These are phyloP conservation scores for Loxodes magnus DNA, from an alignment of 73 alveolate genomes.

Conservation along the genomic window DNA sequence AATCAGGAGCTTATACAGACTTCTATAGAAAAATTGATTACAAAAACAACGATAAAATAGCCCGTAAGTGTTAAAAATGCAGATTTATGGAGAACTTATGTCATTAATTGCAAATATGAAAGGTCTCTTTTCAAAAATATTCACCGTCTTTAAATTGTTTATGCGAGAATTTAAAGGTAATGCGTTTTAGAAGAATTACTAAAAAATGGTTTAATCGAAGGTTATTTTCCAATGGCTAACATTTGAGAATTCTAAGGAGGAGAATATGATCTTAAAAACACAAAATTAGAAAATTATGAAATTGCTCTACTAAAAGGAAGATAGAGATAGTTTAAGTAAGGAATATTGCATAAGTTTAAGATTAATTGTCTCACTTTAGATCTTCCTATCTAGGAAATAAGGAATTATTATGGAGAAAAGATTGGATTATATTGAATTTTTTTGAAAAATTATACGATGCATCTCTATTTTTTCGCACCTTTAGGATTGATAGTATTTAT, in stretches of 20 bases:
- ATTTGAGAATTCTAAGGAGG: neutral
- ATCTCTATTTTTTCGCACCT: slow-evolving; percentile 1
- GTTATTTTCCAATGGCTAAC: slow-evolving; percentile 7
- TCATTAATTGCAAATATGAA: neutral
- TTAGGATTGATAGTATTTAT: slow-evolving; percentile 15
- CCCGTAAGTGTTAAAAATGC: no score
- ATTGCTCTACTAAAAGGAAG: no score
- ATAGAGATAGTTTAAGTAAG: neutral
- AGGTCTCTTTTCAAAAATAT: slow-evolving; percentile 1
- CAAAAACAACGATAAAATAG: neutral
- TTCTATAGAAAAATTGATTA: neutral
- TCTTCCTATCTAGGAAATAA: neutral
- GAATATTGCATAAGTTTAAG: neutral
- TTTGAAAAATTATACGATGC: neutral
- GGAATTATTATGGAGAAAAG: slow-evolving; percentile 12
- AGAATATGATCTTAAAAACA: neutral
- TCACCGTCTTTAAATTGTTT: neutral
- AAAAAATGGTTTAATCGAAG: neutral
- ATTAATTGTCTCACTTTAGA: neutral
- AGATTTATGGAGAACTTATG: neutral
- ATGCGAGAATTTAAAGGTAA: neutral
- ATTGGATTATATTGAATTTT: slow-evolving; percentile 8
- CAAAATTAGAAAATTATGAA: neutral
- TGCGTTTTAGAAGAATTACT: neutral
- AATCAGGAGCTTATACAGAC: slow-evolving; percentile 4